These are phyloP conservation scores for Fusarium odoratissimum DNA, from an alignment of 2,329 filamentous ascomycete genomes.

Conservation along the genomic window DNA sequence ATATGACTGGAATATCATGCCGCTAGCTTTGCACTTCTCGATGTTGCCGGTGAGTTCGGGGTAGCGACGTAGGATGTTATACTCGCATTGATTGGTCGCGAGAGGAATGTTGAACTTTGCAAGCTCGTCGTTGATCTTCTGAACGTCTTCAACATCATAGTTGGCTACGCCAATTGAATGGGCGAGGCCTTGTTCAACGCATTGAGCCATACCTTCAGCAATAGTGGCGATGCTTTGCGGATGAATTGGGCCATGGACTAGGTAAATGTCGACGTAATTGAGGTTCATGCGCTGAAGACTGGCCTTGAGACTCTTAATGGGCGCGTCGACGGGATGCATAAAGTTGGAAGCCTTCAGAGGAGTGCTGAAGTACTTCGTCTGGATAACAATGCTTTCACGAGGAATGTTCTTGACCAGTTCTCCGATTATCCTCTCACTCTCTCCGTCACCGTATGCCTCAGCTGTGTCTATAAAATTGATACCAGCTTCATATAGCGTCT, in stretches of 20 bases:
- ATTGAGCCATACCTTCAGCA: conserved; percentile 23
- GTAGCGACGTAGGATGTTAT: conserved; percentile 11
- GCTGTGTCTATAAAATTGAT: conserved; percentile 24
- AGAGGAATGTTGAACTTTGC: conserved; percentile 25
- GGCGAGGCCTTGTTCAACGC: conserved; percentile 11
- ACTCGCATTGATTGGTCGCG: conserved; percentile 21
- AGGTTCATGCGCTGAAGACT: conserved; percentile 10
- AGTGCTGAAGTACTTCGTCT: conserved; percentile 23
- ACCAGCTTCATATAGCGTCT: conserved; percentile 2
- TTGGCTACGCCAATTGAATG: conserved; percentile 11
- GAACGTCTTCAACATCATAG: background rate
- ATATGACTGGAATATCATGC: conserved; percentile 24
- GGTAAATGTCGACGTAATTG: conserved; percentile 22
- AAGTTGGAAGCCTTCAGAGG: background rate
- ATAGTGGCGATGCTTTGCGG: background rate
- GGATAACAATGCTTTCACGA: background rate
- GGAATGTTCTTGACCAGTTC: conserved; percentile 2
- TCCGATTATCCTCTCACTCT: conserved; percentile 9
- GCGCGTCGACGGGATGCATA: background rate
- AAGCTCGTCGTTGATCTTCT: conserved; percentile 9
- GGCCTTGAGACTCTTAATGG: conserved; percentile 7
- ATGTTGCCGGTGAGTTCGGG: conserved; percentile 3
- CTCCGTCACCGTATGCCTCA: background rate
- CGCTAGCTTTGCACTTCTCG: background rate
- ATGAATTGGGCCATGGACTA: conserved; percentile 13